Evolutionary conservation across 176 grass and related monocot species (phyloP), one percentile per base, ranked within the genome.

Genomic region (Zoysia japonica): DNA sequence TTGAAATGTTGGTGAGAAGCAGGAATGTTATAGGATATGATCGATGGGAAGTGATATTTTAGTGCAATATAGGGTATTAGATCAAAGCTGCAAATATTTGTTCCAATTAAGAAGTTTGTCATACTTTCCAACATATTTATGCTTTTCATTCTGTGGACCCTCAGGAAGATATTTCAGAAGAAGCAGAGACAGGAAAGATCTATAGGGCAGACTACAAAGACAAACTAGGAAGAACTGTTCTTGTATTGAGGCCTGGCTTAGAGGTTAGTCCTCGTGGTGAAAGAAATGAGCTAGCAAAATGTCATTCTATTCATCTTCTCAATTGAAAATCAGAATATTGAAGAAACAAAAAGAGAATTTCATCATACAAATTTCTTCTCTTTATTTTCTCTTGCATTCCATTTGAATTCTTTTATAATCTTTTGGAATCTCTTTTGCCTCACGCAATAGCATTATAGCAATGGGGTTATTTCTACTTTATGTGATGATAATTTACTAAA

Each of bases 151-250:
- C 73, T 67, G 74, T 63, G 49, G 45, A 78, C 37, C 44, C 67
- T 47, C 75, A 94, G 92, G 89, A 91, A 72, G 92, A 94, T 78
- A 68, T 94, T 77, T 69, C 86, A 9, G 69, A 82, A 39, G 89
- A 94, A 91, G 92, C 89, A 60, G 86, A 91, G 52, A 94, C 89
- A 51, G 92, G 92, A 89, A 94, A 94, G 55, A 91, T 91, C 67
- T 91, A 94, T 41, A 87, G 92, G 70, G 89, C 92, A 56, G 86
- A 91, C 76, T 91, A 94, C 81, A 80, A 85, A 45, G 92, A 94
- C 69, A 94, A 86, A 78, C 71, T 79, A 82, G 92, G 92, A 68
- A 91, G 92, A 85, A 67, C 89, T 85, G 92, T 94, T 89, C 92
- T 94, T 91, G 77, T 94, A 44, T 65, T 94, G 78, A 91, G 92